phyloP scores from a whole-genome alignment of 768 basidiomycete genomes.

The Asterophora parasitica region DNA sequence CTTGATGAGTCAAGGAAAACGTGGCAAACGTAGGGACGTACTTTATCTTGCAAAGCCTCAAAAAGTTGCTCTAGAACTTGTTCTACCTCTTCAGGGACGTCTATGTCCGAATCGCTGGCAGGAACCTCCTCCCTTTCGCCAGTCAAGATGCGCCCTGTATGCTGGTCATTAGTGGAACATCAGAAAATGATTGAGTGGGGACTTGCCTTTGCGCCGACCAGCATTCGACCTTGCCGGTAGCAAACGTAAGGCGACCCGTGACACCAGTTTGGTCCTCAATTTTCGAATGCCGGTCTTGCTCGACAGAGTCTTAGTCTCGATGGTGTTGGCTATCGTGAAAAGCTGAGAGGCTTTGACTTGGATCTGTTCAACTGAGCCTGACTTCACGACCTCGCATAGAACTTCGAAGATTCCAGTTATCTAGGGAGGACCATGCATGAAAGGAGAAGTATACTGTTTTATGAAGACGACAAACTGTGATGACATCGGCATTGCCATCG shows the following conservation, averaged over 20 bases:
- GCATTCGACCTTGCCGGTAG: slow-evolving; percentile 43
- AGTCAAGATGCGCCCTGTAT: slow-evolving; percentile 25
- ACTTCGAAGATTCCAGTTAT: slow-evolving; percentile 65
- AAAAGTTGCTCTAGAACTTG: slow-evolving; percentile 68
- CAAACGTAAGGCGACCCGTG: slow-evolving; percentile 58
- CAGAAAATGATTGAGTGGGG: not conserved
- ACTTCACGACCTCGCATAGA: slow-evolving; percentile 66
- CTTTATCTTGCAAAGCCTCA: slow-evolving; percentile 74
- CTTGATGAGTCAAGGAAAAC: slow-evolving; percentile 1
- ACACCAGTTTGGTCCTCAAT: slow-evolving; percentile 59
- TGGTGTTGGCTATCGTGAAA: slow-evolving; percentile 36
- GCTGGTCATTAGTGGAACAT: not conserved
- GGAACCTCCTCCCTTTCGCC: slow-evolving; percentile 18
- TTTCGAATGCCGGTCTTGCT: slow-evolving; percentile 69
- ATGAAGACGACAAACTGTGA: slow-evolving; percentile 39
- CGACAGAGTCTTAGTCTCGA: slow-evolving; percentile 38
- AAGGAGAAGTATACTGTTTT: slow-evolving; percentile 2
- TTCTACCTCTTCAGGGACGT: slow-evolving; percentile 81
- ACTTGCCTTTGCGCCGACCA: slow-evolving; percentile 39
- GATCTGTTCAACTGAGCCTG: slow-evolving; percentile 51
- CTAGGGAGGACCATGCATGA: slow-evolving; percentile 30
- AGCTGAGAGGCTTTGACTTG: slow-evolving; percentile 39
- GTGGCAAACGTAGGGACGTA: slow-evolving; percentile 25
- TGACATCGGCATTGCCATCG: slow-evolving; percentile 34
- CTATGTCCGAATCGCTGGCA: slow-evolving; percentile 38